Evolutionary conservation across 345 rosid species (phyloP).

Genomic region (Euphorbia lathyris): DNA sequence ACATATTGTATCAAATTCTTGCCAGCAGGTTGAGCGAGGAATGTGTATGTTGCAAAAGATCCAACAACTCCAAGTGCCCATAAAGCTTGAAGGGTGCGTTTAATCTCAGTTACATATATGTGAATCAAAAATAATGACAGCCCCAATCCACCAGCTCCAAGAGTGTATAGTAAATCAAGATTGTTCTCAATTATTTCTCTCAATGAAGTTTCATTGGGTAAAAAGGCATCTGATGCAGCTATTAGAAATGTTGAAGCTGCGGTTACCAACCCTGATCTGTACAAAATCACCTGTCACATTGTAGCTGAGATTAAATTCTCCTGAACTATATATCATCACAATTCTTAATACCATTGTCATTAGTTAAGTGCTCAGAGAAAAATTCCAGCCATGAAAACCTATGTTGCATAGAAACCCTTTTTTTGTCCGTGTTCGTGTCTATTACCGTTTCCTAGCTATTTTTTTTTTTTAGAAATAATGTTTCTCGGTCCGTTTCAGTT

Average conservation of each 20-base stretch:
- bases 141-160: slow-evolving; percentile 83
- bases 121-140: slow-evolving; percentile 73
- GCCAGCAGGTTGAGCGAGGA: slow-evolving; percentile 71
- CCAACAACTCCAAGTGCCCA: slow-evolving; percentile 83
- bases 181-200: slow-evolving; percentile 54
- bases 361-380: too few species aligned
- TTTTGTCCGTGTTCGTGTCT: too few species aligned
- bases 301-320: too few species aligned
- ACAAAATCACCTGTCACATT: slow-evolving; percentile 65
- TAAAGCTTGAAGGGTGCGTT: slow-evolving; percentile 87
- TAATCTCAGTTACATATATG: slow-evolving; percentile 87
- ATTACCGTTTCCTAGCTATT: too few species aligned
- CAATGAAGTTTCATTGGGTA: slow-evolving; percentile 48
- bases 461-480: too few species aligned
- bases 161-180: slow-evolving; percentile 54
- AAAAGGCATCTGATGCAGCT: slow-evolving; percentile 74
- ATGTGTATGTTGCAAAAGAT: slow-evolving; percentile 53
- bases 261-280: slow-evolving; percentile 80
- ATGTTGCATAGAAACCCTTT: too few species aligned
- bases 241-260: slow-evolving; percentile 71
- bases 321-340: not conserved
- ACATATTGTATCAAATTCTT: slow-evolving; percentile 69
- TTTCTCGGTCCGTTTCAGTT: too few species aligned
- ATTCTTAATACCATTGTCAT: not conserved
- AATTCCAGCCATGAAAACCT: too few species aligned